These are phyloP conservation scores for Podaxis rugospora DNA, from an alignment of 768 basidiomycete species.

Conservation along the genomic window DNA sequence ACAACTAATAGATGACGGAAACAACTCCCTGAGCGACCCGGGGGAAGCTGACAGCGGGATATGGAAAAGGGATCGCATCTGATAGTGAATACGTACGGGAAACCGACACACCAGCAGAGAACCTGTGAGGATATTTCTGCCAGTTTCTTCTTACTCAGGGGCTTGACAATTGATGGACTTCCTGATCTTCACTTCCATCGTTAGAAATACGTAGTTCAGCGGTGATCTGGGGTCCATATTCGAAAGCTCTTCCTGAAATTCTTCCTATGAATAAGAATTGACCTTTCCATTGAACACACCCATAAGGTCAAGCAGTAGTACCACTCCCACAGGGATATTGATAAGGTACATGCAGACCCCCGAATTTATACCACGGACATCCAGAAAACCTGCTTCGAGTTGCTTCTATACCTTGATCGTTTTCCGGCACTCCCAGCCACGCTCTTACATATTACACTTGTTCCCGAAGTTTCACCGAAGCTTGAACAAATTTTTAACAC, in stretches of 20 bases:
- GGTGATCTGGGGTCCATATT: slow-evolving; percentile 52
- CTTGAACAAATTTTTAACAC: too few relatives aligned
- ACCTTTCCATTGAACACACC: slow-evolving; percentile 25
- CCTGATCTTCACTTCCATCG: slow-evolving; percentile 28
- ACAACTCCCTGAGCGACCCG: slow-evolving; percentile 39
- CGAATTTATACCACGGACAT: slow-evolving; percentile 24
- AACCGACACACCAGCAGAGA: slow-evolving; percentile 12
- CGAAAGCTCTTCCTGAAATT: slow-evolving; percentile 1
- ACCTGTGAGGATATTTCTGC: background rate
- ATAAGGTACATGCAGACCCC: slow-evolving; percentile 30
- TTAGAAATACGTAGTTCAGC: slow-evolving; percentile 34
- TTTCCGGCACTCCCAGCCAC: slow-evolving; percentile 8
- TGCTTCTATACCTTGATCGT: slow-evolving; percentile 24
- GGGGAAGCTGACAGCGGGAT: slow-evolving; percentile 46
- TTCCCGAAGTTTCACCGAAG: too few relatives aligned
- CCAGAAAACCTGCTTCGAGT: slow-evolving; percentile 31
- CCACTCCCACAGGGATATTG: slow-evolving; percentile 27
- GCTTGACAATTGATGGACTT: slow-evolving; percentile 43
- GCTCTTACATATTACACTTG: too few relatives aligned
- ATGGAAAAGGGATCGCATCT: slow-evolving; percentile 55
- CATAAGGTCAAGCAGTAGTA: slow-evolving; percentile 29
- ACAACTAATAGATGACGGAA: slow-evolving; percentile 21
- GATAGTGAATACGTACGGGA: slow-evolving; percentile 41
- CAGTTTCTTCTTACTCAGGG: background rate
- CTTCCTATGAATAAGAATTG: background rate